These are phyloP conservation scores for Limtongia smithiae DNA, from an alignment of 805 yeast genomes.

Conservation along the genomic window DNA sequence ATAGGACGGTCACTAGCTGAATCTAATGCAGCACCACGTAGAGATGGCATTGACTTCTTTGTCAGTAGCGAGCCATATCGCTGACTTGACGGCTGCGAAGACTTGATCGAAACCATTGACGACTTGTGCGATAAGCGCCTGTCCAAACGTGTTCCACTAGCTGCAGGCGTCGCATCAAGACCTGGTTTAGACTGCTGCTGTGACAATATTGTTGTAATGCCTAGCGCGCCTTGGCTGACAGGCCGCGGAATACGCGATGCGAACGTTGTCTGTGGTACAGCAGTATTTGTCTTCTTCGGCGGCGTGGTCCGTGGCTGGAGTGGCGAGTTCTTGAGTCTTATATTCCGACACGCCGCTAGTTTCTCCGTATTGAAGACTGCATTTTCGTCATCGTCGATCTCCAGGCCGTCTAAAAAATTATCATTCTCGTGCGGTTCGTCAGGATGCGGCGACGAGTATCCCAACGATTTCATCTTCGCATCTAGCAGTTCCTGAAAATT, in stretches of 20 bases:
- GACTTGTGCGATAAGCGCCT: conserved; percentile 20
- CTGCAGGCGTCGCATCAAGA: no score
- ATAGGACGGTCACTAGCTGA: not conserved
- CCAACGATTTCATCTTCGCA: conserved; percentile 3
- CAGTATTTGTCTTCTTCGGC: not conserved
- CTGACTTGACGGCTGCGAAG: not conserved
- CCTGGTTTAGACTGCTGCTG: not conserved
- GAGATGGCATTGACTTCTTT: conserved; percentile 28
- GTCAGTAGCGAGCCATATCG: conserved; percentile 17
- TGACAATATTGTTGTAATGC: not conserved
- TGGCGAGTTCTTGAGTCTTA: conserved; percentile 5
- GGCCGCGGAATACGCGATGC: conserved; percentile 28
- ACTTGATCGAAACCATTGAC: conserved; percentile 20
- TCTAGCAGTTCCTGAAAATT: conserved; percentile 22
- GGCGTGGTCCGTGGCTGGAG: not conserved
- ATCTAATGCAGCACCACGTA: conserved; percentile 15
- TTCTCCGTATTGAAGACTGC: conserved; percentile 18
- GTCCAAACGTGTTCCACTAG: no score
- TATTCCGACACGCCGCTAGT: conserved; percentile 17
- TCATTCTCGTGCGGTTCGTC: conserved; percentile 7
- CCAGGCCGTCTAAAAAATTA: conserved; percentile 26
- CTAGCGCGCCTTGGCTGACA: conserved; percentile 14
- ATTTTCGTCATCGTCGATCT: conserved; percentile 23
- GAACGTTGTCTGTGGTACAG: conserved; percentile 9
- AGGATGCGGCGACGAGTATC: not conserved